Evolutionary conservation across 2,329 filamentous ascomycete genomes (phyloP), one percentile per base, ranked within the genome.

Genomic region (Penicillium corylophilum): DNA sequence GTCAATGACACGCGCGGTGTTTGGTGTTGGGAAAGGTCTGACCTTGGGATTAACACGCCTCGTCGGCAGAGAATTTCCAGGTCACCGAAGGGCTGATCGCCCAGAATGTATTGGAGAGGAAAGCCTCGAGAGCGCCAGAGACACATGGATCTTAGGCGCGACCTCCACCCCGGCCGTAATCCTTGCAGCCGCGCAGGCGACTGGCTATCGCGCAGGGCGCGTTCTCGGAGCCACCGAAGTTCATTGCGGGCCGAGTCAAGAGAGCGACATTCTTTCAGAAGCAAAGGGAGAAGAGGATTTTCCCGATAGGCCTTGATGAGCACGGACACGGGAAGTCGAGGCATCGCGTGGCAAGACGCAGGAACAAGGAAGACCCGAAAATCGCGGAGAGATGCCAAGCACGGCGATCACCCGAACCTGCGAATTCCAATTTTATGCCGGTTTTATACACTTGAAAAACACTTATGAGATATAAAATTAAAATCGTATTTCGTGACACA

Each of bases 71-170:
- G 74, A 41, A 99, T 87, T 38, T 96, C 87, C 15, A 97, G 73
- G 4, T 83, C 75, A 0, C 92, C 93, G 72, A 99, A 97, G 1
- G 88, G 94, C 69, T 96, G 91, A 5, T 86, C 85, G 3, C 91
- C 91, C 1, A 99, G 76, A 20, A 97, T 80, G 67, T 97, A 97
- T 70, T 97, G 94, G 29, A 99, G 73, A 1, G 94, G 94, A 51
- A 85, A 82, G 1, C 90, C 90, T n/a, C 60, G 69, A 3, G 78
- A 73, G 52, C 83, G 74, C 41, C 68, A 60, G 18, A 46, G 46
- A 47, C 73, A 79, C 64, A 76, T 70, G 3, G 50, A 56, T 43
- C 56, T 61, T 18, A 81, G 60, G 4, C 67, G 53, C 41, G 51
- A 57, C 38, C 57, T 68, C 68, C 66, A 67, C 57, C 62, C 57